Base-by-base conservation (phyloP, 306 rosid genomes). In the Cucurbita pepo region DNA sequence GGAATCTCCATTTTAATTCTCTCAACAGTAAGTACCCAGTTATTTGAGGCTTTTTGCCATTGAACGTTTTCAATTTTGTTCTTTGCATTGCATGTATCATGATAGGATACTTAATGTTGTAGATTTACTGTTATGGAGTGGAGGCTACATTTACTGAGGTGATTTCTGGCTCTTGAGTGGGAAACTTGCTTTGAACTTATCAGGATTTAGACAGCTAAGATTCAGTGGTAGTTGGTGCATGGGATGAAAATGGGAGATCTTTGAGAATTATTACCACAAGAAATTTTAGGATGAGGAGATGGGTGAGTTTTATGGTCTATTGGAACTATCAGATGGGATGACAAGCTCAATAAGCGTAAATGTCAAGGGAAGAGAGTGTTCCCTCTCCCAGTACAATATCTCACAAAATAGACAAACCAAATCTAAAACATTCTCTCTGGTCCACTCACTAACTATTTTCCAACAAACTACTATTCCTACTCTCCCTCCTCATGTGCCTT, bases 1-100 rank as follows among this genome's bases (percentile, higher is more conserved):
- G 98, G 86, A 90, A 71, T 83, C 80, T 93, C 78, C 92, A 90
- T 83, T 90, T 90, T 80, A 87, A 65, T 84, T 78, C 91, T 77
- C 82, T 90, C 76, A 90, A 83, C 80, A 87, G 98, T 93, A 87
- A 90, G 98, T 86, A 58, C 78, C 16, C 45, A 15, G 8, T 69
- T 30, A 3, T 14, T 67, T 47, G 71, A 41, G 55, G 40, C 44
- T 19, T 69, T 50, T 50, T 15, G 22, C 21, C 56, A 10, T 8
- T 69, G 15, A 25, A 14, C 5, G 13, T 12, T 25, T 69, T 7
- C 30, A 8, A 15, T 69, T 69, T 69, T 45, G 56, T 48, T 48
- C 13, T 69, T 69, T 47, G 41, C 56, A 47, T 8, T 25, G 4
- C 43, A 14, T 22, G 13, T 22, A 48, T 69, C 41, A 69, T 69